Percentiles rank a stretch among this genome's conserved stretches.
phyloP scores from a whole-genome alignment of 352 stramenopile species.

The Phytophthora pisi region DNA sequence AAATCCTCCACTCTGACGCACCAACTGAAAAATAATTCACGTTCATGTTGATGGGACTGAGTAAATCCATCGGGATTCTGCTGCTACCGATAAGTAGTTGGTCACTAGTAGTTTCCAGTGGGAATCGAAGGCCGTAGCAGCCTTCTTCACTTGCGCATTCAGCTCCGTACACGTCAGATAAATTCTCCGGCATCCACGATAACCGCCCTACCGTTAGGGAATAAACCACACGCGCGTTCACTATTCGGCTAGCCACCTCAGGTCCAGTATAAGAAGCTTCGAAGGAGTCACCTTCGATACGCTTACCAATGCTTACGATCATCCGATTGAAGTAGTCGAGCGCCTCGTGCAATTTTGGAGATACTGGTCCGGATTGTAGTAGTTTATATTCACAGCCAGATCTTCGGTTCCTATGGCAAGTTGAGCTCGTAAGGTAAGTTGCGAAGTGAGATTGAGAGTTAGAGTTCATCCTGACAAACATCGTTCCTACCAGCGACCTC shows the following conservation, averaged over 20 bases:
- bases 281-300: slow-evolving; percentile 16
- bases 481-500: not conserved
- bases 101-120: slow-evolving; percentile 7
- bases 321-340: slow-evolving; percentile 17
- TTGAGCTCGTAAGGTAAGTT: slow-evolving; percentile 1
- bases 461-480: not conserved
- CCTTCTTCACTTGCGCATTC: not conserved
- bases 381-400: not conserved
- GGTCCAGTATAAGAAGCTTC: not conserved
- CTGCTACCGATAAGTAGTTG: slow-evolving; percentile 4
- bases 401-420: slow-evolving; percentile 3
- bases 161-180: slow-evolving; percentile 6
- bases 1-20: slow-evolving; percentile 5
- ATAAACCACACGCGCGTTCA: slow-evolving; percentile 22
- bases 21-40: not conserved
- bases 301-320: slow-evolving; percentile 17
- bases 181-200: slow-evolving; percentile 17
- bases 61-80: slow-evolving; percentile 3
- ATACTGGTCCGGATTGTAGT: not conserved
- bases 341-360: slow-evolving; percentile 9
- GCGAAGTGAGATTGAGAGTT: not conserved
- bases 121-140: slow-evolving; percentile 9
- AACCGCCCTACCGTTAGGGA: slow-evolving; percentile 29
- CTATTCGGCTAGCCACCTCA: not conserved
- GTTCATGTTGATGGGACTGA: slow-evolving; percentile 17